These are phyloP conservation scores for Lactarius psammicola DNA, from an alignment of 768 basidiomycete genomes.

Conservation along the genomic window DNA sequence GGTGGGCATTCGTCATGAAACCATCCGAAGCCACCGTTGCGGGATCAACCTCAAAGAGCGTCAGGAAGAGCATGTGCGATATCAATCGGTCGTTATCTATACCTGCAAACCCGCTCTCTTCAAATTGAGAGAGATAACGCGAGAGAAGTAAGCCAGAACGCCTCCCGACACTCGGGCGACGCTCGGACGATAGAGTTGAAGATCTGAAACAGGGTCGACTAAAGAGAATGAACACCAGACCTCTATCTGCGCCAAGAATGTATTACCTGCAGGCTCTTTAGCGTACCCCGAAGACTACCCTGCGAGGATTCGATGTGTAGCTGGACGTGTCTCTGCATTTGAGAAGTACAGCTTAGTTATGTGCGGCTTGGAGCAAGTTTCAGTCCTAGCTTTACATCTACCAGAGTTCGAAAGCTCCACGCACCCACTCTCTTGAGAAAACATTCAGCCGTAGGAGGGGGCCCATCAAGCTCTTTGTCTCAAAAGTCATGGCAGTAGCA, in stretches of 20 bases:
- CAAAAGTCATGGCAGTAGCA: slow-evolving; percentile 61
- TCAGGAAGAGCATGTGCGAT: slow-evolving; percentile 4
- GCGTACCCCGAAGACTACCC: slow-evolving; percentile 79
- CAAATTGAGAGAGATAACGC: slow-evolving; percentile 69
- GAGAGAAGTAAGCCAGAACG: slow-evolving; percentile 81
- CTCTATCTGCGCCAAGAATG: neutral
- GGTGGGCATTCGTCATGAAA: slow-evolving; percentile 89
- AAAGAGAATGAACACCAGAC: slow-evolving; percentile 33
- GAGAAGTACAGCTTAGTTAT: slow-evolving; percentile 82
- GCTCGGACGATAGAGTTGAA: slow-evolving; percentile 88
- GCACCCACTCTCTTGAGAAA: slow-evolving; percentile 87
- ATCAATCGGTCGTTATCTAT: slow-evolving; percentile 20
- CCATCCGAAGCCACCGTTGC: slow-evolving; percentile 86
- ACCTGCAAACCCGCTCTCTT: slow-evolving; percentile 93
- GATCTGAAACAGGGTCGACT: slow-evolving; percentile 76
- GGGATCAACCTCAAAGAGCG: slow-evolving; percentile 64
- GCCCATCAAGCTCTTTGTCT: slow-evolving; percentile 70
- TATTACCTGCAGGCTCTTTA: slow-evolving; percentile 77
- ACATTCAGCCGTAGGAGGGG: slow-evolving; percentile 81
- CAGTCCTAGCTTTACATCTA: slow-evolving; percentile 6
- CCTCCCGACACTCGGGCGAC: slow-evolving; percentile 74
- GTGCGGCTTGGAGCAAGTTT: slow-evolving; percentile 51
- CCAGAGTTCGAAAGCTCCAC: slow-evolving; percentile 30
- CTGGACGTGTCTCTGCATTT: slow-evolving; percentile 72
- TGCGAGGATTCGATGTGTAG: slow-evolving; percentile 78